A percentile compares a stretch with the other conserved stretches of the same genome.
Conservation (phyloP, 768 basidiomycete species). For the Termitomyces sp. region DNA sequence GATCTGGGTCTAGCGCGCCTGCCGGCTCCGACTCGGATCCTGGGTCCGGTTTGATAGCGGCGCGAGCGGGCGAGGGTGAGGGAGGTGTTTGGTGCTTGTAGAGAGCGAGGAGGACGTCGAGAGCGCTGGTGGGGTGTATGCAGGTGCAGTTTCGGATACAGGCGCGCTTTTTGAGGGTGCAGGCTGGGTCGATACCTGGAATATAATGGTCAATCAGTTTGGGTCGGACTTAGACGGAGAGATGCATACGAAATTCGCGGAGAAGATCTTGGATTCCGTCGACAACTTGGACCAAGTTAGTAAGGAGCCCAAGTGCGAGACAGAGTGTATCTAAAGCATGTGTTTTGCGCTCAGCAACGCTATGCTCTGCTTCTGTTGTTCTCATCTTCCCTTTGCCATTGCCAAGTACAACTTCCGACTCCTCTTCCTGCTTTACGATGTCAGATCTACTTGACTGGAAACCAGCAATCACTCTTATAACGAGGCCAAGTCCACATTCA, state of each 20-base stretch:
- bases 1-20: constrained; percentile 21
- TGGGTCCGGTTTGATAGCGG: constrained; percentile 11
- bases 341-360: constrained; percentile 15
- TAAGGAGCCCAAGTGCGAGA: constrained; percentile 68
- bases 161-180: constrained; percentile 36
- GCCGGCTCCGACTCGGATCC: constrained; percentile 18
- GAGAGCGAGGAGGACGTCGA: constrained; percentile 46
- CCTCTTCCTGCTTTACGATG: constrained; percentile 6
- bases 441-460: constrained; percentile 5
- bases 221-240: not conserved
- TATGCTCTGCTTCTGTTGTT: constrained; percentile 12
- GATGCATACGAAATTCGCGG: constrained; percentile 42
- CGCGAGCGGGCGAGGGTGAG: not conserved
- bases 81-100: constrained; percentile 34
- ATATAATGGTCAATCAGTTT: not conserved
- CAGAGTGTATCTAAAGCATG: constrained; percentile 66
- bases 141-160: constrained; percentile 58
- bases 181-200: constrained; percentile 47
- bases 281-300: constrained; percentile 67
- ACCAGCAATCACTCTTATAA: constrained; percentile 38
- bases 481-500: constrained; percentile 38
- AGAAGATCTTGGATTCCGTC: constrained; percentile 40
- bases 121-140: constrained; percentile 28
- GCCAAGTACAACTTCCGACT: not conserved
- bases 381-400: constrained; percentile 10